Conservation (phyloP, 768 basidiomycete species). For the Tylopilus sp. region DNA sequence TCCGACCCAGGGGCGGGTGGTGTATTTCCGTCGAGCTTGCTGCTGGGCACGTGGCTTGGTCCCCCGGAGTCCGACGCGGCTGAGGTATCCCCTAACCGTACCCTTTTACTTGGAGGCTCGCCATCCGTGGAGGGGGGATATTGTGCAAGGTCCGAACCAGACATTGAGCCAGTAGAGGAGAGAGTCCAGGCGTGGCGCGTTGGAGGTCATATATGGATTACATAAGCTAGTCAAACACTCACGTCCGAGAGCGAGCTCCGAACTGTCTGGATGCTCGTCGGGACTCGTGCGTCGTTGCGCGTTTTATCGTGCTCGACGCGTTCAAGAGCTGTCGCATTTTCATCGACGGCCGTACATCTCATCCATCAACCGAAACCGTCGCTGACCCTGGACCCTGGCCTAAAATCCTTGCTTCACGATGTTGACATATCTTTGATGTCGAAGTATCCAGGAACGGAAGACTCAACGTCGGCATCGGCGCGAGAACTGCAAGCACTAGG, state of each 20-base stretch:
- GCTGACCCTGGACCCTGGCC: constrained; percentile 62
- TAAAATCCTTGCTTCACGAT: constrained; percentile 60
- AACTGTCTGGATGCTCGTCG: constrained; percentile 18
- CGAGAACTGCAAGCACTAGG: constrained; percentile 58
- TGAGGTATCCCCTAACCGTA: constrained; percentile 19
- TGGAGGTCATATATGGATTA: constrained; percentile 9
- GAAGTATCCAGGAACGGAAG: constrained; percentile 32
- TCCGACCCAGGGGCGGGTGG: constrained; percentile 16
- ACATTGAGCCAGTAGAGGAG: constrained; percentile 11
- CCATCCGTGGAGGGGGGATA: constrained; percentile 7
- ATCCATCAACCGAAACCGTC: constrained; percentile 51
- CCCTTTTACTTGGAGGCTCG: constrained; percentile 31
- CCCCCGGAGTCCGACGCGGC: constrained; percentile 14
- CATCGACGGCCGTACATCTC: constrained; percentile 30
- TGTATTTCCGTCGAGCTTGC: constrained; percentile 31
- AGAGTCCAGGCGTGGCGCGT: background rate
- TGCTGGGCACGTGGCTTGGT: constrained; percentile 26
- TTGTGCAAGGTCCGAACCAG: constrained; percentile 7
- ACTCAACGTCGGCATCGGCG: constrained; percentile 21
- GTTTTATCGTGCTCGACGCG: constrained; percentile 23
- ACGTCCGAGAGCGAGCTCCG: background rate
- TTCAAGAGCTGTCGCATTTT: constrained; percentile 23
- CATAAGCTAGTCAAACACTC: constrained; percentile 15
- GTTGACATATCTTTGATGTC: constrained; percentile 58
- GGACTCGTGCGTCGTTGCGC: constrained; percentile 24